phyloP scores from a whole-genome alignment of 2,329 filamentous ascomycete species.

The Gnomoniopsis sp. region DNA sequence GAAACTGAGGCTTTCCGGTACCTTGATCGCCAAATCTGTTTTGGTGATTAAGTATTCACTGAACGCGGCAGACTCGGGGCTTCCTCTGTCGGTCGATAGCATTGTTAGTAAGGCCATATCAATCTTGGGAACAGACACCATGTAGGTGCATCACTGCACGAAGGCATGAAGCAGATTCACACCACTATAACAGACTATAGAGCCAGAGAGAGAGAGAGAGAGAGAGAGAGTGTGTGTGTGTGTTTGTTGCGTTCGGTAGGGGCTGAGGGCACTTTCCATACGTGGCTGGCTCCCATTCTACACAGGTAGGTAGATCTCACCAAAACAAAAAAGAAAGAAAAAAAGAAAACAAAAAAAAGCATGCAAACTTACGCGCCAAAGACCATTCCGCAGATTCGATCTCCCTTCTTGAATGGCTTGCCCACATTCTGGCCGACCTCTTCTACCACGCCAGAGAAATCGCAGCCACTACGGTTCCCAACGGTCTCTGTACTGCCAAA shows the following conservation, averaged over 20 bases:
- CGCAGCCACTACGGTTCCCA: constrained; percentile 26
- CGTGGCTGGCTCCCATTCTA: too few species aligned
- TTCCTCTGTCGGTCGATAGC: constrained; percentile 26
- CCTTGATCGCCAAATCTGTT: constrained; percentile 33
- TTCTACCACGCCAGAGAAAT: constrained; percentile 45
- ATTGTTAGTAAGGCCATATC: not conserved
- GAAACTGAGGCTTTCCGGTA: constrained; percentile 42
- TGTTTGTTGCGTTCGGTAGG: too few species aligned
- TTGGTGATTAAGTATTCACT: constrained; percentile 36
- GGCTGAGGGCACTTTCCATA: too few species aligned
- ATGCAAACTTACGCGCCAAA: constrained; percentile 3
- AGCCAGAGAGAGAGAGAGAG: too few species aligned
- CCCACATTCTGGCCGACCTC: constrained; percentile 41
- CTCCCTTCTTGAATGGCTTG: constrained; percentile 42
- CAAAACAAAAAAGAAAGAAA: not conserved
- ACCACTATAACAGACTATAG: too few species aligned
- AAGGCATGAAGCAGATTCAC: not conserved
- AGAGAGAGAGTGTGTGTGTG: too few species aligned
- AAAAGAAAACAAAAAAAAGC: not conserved
- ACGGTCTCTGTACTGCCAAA: not conserved
- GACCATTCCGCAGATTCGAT: constrained; percentile 34
- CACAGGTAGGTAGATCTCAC: too few species aligned
- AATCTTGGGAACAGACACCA: too few species aligned
- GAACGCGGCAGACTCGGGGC: constrained; percentile 42
- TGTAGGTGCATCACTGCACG: not conserved